phyloP scores from a whole-genome alignment of 139 green algal species.

The Chlamydomonas sp. region DNA sequence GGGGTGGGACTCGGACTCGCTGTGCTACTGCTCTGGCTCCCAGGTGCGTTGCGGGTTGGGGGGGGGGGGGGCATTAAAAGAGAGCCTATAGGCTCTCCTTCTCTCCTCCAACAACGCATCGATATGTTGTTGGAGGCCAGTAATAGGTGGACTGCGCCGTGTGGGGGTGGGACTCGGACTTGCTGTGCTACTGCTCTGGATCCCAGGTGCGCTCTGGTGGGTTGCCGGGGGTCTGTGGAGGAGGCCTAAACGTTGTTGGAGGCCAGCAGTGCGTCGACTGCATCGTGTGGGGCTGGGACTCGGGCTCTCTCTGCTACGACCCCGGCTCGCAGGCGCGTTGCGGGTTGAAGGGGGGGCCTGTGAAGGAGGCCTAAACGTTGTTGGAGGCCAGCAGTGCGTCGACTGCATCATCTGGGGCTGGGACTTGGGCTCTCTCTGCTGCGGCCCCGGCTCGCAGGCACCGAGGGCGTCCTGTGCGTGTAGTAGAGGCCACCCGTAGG shows the following conservation, averaged over 20 bases:
- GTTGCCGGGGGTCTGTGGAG: too few relatives aligned
- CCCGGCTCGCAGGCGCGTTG: slow-evolving; percentile 43
- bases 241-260: too few relatives aligned
- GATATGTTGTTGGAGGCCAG: too few relatives aligned
- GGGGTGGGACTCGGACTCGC: slow-evolving; percentile 48
- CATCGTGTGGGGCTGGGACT: slow-evolving; percentile 59
- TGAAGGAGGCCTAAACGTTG: too few relatives aligned
- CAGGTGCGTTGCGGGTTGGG: too few relatives aligned
- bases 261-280: slow-evolving; percentile 49
- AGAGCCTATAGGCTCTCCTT: too few relatives aligned
- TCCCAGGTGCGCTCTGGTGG: too few relatives aligned
- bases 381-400: slow-evolving; percentile 45
- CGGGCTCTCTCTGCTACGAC: slow-evolving; percentile 48
- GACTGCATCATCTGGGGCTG: slow-evolving; percentile 59
- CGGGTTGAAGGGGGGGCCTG: too few relatives aligned
- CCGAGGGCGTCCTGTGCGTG: too few relatives aligned
- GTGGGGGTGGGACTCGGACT: slow-evolving; percentile 56
- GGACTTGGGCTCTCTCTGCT: slow-evolving; percentile 51
- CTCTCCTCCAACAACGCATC: too few relatives aligned
- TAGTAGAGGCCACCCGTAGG: too few relatives aligned
- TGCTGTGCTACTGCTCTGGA: slow-evolving; percentile 51
- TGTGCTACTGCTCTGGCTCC: slow-evolving; percentile 49
- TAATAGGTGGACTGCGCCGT: slow-evolving; percentile 53
- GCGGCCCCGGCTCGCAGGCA: slow-evolving; percentile 44
- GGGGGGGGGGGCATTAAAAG: too few relatives aligned